Conservation (phyloP, 73 alveolate genomes). For the Tetrahymena malaccensis region DNA sequence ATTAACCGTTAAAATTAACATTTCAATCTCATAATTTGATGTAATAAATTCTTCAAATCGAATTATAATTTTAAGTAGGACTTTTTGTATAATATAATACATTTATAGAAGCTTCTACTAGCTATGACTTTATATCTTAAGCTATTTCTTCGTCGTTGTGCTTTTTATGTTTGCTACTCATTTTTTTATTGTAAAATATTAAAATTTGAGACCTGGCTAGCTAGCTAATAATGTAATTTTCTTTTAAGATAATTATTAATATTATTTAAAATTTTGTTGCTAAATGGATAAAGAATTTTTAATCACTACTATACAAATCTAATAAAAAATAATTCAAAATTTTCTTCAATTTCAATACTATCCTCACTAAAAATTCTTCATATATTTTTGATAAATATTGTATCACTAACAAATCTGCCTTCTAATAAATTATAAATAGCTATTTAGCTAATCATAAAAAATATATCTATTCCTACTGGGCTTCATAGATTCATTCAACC, state of each 20-base stretch:
- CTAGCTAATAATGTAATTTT: background rate
- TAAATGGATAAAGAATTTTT: background rate
- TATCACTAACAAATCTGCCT: background rate
- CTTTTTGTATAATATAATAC: background rate
- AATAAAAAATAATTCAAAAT: background rate
- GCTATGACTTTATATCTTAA: background rate
- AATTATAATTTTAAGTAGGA: background rate
- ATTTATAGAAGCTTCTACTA: background rate
- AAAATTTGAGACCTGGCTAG: background rate
- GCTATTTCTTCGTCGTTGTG: background rate
- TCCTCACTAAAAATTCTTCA: background rate
- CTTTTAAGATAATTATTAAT: background rate
- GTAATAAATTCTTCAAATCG: background rate
- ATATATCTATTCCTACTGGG: background rate
- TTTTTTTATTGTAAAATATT: background rate
- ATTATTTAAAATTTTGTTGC: background rate
- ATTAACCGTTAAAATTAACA: background rate
- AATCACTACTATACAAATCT: background rate
- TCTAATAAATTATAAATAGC: background rate
- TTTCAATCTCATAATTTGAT: background rate
- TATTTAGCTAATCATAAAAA: too few relatives aligned
- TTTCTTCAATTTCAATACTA: background rate
- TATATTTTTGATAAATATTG: too few relatives aligned
- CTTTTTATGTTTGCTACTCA: background rate
- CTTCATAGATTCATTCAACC: too few relatives aligned